Base-by-base conservation (phyloP, 345 rosid species). In the Physaria fendleri region DNA sequence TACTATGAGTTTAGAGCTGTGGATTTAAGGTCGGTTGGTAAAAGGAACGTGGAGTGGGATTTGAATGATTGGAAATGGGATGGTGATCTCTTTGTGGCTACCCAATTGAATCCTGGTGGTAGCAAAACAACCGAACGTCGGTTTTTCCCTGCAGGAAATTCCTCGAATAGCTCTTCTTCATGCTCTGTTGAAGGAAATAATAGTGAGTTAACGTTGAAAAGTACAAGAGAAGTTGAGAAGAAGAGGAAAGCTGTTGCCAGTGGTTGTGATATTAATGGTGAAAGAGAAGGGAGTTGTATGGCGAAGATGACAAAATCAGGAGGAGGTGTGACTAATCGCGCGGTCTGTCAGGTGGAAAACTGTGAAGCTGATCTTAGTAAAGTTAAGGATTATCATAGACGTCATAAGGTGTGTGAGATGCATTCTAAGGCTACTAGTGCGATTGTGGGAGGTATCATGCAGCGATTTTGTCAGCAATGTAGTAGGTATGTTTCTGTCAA, bases 381-480 rank as follows among this genome's bases (percentile, higher is more conserved):
- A 45, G 92, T 95, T 16, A 90, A 94, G 83, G 99, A 94, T 72
- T 94, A 94, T 71, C 97, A 94, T 60, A 79, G 97, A 67, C 78
- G 97, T 11, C 97, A 93, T 70, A 90, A 90, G 78, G 99, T 93
- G 6, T 93, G 99, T 66, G 87, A 87, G 84, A 71, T 85, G 82
- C 99, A 93, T 76, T 90, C 97, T 43, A 93, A 93, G 67, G 92
- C 92, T 59, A 77, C 71, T 57, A 87, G 78, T 73, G 99, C 99
- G 6, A 78, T 87, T 22, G 99, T 93, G 14, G 93, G 92, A 56
- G 82, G 77, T 42, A 76, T 76, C 28, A 77, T 93, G 97, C 97
- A 93, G 80, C 83, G 99, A 40, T 93, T 93, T 61, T 93, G 99
- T 80, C 99, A 93, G 78, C 99, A 93, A 77, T 93, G 99, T 64